A percentile compares a stretch with the other conserved stretches of the same genome.
Evolutionary conservation across 73 alveolate genomes (phyloP).

Genomic region (Breviolum minutum): DNA sequence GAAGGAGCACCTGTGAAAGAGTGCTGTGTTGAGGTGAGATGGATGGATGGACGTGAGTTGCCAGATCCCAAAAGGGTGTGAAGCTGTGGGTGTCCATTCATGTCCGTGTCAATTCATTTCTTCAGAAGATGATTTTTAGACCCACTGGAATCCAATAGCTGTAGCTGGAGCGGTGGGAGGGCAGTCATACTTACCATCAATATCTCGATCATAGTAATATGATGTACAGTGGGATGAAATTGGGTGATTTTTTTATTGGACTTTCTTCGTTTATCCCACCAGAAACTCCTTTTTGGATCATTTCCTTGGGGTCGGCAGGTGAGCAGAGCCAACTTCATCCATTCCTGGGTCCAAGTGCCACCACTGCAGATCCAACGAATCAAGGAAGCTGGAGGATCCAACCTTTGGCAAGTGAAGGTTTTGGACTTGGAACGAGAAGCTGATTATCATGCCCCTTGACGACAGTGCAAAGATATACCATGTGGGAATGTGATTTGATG

Average conservation of each 20-base stretch:
- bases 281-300: too few relatives aligned
- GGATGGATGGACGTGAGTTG: too few relatives aligned
- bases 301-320: too few relatives aligned
- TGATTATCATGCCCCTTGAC: constrained; percentile 8
- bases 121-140: too few relatives aligned
- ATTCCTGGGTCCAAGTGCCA: constrained; percentile 45
- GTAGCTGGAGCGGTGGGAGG: background rate
- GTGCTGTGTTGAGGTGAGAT: constrained; percentile 77
- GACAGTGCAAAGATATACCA: too few relatives aligned
- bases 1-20: constrained; percentile 84
- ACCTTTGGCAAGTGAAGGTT: constrained; percentile 15
- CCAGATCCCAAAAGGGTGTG: too few relatives aligned
- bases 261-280: too few relatives aligned
- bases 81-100: too few relatives aligned
- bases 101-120: too few relatives aligned
- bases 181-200: background rate
- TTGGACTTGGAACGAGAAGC: constrained; percentile 42
- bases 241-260: background rate
- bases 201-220: too few relatives aligned
- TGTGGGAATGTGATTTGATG: too few relatives aligned
- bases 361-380: background rate
- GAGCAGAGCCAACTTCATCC: constrained; percentile 66
- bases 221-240: background rate
- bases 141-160: too few relatives aligned
- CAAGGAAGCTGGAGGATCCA: background rate